A percentile compares a stretch with the other conserved stretches of the same genome.
phyloP scores from a whole-genome alignment of 148 eudicot genomes.

The Fallopia convolvulus region DNA sequence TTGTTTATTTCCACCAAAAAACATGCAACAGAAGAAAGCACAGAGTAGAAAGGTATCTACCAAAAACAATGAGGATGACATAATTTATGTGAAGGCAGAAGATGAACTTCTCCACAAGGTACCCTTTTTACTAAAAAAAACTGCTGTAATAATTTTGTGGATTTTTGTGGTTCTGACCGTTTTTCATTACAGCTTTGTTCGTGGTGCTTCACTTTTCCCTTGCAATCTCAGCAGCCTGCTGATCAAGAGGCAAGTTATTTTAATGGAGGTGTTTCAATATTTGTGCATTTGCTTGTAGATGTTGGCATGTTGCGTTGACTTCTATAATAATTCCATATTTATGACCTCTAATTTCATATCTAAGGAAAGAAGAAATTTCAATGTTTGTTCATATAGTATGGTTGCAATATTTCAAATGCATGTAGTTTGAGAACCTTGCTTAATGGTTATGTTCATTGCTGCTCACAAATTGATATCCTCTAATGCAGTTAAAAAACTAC shows the following conservation, averaged over 20 bases:
- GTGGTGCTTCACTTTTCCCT: slow-evolving; percentile 72
- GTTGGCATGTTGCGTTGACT: too few species aligned
- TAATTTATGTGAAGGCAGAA: slow-evolving; percentile 70
- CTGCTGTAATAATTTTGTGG: not conserved
- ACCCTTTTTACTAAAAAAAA: not conserved
- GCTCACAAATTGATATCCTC: not conserved
- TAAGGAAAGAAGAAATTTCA: not conserved
- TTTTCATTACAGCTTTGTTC: slow-evolving; percentile 56
- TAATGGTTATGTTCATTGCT: not conserved
- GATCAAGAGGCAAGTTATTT: slow-evolving; percentile 54
- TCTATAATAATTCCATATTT: not conserved
- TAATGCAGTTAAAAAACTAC: slow-evolving; percentile 63
- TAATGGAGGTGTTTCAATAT: not conserved
- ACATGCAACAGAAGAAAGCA: slow-evolving; percentile 42
- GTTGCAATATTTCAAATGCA: not conserved
- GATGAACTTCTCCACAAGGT: slow-evolving; percentile 81
- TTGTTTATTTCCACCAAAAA: not conserved
- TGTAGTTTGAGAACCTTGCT: not conserved
- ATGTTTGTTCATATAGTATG: not conserved
- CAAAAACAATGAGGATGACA: slow-evolving; percentile 40
- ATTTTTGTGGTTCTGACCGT: not conserved
- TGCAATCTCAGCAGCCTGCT: slow-evolving; percentile 42
- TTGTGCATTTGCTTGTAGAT: not conserved
- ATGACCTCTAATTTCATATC: not conserved
- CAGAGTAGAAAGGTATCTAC: slow-evolving; percentile 25